These are phyloP conservation scores for Eutrema japonicum DNA, from an alignment of 345 rosid genomes.

Conservation along the genomic window DNA sequence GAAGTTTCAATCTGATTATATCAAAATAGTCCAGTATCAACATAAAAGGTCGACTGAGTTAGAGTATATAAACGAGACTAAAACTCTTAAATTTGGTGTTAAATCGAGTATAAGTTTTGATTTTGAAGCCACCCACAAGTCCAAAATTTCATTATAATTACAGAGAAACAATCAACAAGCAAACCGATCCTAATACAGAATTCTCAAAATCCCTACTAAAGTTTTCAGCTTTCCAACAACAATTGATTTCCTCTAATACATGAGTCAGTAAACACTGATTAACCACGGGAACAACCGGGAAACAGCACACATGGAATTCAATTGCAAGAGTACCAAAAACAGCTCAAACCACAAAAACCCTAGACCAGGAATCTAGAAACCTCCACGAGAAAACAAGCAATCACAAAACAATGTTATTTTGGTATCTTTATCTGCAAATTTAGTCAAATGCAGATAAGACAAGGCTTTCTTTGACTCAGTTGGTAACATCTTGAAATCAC, in stretches of 20 bases:
- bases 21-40: neutral
- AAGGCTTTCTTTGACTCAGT: constrained; percentile 54
- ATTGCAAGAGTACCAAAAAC: constrained; percentile 14
- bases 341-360: constrained; percentile 19
- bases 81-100: neutral
- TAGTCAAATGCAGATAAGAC: constrained; percentile 35
- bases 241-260: neutral
- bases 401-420: neutral
- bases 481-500: constrained; percentile 42
- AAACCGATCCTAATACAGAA: neutral
- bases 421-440: neutral
- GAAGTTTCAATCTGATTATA: neutral
- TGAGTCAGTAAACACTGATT: constrained; percentile 1
- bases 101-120: neutral
- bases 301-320: neutral
- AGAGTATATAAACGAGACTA: neutral
- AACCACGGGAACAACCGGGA: neutral
- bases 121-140: constrained; percentile 18
- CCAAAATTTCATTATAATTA: constrained; percentile 12
- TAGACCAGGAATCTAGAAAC: constrained; percentile 7
- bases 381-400: neutral
- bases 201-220: constrained; percentile 3
- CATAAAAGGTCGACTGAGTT: neutral
- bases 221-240: constrained; percentile 6
- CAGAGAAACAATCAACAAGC: neutral